These are phyloP conservation scores for Cruciata laevipes DNA, from an alignment of 257 asterid species.

Conservation along the genomic window DNA sequence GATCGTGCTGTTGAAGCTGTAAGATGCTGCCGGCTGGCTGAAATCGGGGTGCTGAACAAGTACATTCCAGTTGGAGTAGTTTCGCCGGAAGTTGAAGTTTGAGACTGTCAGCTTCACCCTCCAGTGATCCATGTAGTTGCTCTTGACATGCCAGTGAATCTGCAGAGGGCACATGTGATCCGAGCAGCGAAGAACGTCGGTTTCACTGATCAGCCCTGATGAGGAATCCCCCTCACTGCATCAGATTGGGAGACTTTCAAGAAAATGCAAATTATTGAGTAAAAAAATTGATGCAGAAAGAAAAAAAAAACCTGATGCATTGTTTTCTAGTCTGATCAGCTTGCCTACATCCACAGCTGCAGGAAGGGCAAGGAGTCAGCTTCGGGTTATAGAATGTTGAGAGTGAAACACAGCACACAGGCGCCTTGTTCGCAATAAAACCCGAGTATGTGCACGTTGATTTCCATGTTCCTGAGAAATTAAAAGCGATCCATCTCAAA, in stretches of 20 bases:
- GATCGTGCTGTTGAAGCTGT: constrained; percentile 43
- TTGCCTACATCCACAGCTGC: constrained; percentile 66
- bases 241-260: background rate
- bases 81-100: constrained; percentile 46
- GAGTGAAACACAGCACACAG: constrained; percentile 61
- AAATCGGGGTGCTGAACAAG: constrained; percentile 64
- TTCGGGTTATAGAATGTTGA: constrained; percentile 58
- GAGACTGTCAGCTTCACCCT: constrained; percentile 59
- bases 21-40: constrained; percentile 30
- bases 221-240: constrained; percentile 40
- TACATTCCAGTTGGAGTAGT: constrained; percentile 58
- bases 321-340: constrained; percentile 27
- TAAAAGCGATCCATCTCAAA: background rate
- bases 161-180: constrained; percentile 72
- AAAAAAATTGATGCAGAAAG: background rate
- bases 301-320: constrained; percentile 48
- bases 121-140: constrained; percentile 49
- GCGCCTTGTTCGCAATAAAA: constrained; percentile 40
- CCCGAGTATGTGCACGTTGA: constrained; percentile 60
- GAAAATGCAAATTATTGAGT: background rate
- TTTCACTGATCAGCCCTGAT: constrained; percentile 23
- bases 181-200: constrained; percentile 49
- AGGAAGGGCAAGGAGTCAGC: constrained; percentile 47
- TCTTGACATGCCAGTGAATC: constrained; percentile 67
- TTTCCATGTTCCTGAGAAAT: constrained; percentile 50